A percentile compares a stretch with the other conserved stretches of the same genome.
Evolutionary conservation across 768 basidiomycete genomes (phyloP).

Genomic region (Psilocybe azurescens): DNA sequence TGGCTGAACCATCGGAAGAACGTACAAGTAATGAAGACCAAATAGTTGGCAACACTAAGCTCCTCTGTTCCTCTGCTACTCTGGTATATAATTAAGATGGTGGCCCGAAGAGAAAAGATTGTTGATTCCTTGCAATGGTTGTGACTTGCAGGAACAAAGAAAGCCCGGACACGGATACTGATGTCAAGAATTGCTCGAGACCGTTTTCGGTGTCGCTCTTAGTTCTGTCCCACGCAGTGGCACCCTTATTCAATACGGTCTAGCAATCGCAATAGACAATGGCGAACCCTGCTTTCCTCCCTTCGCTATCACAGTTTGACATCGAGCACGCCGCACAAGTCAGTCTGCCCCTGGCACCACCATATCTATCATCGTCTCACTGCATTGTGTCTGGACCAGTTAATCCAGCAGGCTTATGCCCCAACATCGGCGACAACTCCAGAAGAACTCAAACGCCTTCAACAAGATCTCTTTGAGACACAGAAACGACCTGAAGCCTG

Average conservation of each 20-base stretch:
- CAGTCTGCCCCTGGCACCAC: slow-evolving; percentile 36
- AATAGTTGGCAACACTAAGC: too few species aligned
- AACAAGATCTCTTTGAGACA: slow-evolving; percentile 77
- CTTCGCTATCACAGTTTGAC: slow-evolving; percentile 55
- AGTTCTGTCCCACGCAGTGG: too few species aligned
- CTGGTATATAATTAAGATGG: too few species aligned
- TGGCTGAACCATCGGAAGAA: too few species aligned
- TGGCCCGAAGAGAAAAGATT: too few species aligned
- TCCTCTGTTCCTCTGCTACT: too few species aligned
- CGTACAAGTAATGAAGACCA: too few species aligned
- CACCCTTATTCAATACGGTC: not conserved
- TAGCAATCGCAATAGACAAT: slow-evolving; percentile 14
- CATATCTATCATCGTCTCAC: slow-evolving; percentile 27
- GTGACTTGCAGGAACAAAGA: too few species aligned
- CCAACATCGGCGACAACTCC: slow-evolving; percentile 54
- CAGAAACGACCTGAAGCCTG: slow-evolving; percentile 82
- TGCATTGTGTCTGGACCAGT: slow-evolving; percentile 39
- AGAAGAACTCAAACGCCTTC: slow-evolving; percentile 65
- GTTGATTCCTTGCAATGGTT: too few species aligned
- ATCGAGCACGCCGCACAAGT: slow-evolving; percentile 66
- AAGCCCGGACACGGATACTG: too few species aligned
- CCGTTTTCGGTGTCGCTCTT: too few species aligned
- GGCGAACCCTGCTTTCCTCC: slow-evolving; percentile 51
- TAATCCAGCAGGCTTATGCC: slow-evolving; percentile 73
- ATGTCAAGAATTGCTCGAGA: too few species aligned